Conservation (phyloP, 768 basidiomycete genomes). For the Clavaria fumosa region DNA sequence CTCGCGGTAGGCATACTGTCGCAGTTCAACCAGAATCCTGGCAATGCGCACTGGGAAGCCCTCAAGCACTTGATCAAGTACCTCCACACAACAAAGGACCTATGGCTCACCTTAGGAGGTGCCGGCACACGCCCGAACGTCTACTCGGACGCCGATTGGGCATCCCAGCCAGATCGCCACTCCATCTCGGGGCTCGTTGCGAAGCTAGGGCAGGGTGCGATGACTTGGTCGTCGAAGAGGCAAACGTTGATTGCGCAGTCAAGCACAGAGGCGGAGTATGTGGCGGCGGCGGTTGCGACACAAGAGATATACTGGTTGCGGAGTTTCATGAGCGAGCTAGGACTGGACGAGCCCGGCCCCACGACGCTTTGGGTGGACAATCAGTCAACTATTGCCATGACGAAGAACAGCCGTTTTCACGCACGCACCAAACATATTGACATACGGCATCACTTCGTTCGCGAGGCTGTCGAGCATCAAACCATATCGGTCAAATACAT, state of each 20-base stretch:
- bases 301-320: background rate
- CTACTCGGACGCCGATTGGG: no score
- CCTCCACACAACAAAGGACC: conserved; percentile 11
- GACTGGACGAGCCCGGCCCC: conserved; percentile 1
- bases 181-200: background rate
- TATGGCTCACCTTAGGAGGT: no score
- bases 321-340: background rate
- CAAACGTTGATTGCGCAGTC: no score
- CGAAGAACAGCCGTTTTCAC: conserved; percentile 4
- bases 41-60: conserved; percentile 13
- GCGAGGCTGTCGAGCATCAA: no score
- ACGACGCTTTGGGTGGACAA: no score
- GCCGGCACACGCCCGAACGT: no score
- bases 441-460: no score
- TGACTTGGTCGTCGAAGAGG: no score
- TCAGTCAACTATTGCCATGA: no score
- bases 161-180: background rate
- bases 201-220: background rate
- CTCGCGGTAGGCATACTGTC: conserved; percentile 13
- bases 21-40: conserved; percentile 18
- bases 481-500: no score
- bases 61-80: conserved; percentile 21
- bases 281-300: background rate
- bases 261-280: no score
- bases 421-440: conserved; percentile 6